A percentile compares a stretch with the other conserved stretches of the same genome.
Evolutionary conservation across 2,329 filamentous ascomycete genomes (phyloP).

Genomic region (Pyricularia pennisetigena): DNA sequence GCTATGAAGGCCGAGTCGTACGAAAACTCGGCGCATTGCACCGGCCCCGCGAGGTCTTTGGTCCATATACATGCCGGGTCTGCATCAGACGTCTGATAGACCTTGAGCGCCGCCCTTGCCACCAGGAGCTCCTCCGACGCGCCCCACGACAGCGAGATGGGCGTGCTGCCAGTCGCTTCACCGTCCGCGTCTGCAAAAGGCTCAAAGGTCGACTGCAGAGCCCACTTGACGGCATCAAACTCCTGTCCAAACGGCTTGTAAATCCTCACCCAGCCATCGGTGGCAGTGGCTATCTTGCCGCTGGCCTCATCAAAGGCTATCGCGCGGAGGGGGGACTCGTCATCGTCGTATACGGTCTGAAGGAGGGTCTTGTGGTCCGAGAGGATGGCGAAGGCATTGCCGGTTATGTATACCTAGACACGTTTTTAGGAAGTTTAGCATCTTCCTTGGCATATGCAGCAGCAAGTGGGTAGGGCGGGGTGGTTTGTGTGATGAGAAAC

Average conservation of each 20-base stretch:
- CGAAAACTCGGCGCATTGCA: slow-evolving; percentile 68
- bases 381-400: slow-evolving; percentile 78
- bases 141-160: slow-evolving; percentile 69
- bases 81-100: slow-evolving; percentile 46
- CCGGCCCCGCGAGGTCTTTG: slow-evolving; percentile 60
- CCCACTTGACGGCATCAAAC: slow-evolving; percentile 52
- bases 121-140: slow-evolving; percentile 74
- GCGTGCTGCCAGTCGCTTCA: slow-evolving; percentile 25
- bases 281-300: slow-evolving; percentile 76
- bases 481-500: not conserved
- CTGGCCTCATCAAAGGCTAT: slow-evolving; percentile 72
- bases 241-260: slow-evolving; percentile 66
- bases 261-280: slow-evolving; percentile 56
- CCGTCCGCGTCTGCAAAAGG: slow-evolving; percentile 28
- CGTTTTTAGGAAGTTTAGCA: not conserved
- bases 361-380: slow-evolving; percentile 63
- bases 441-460: not conserved
- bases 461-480: not conserved
- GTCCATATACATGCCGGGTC: slow-evolving; percentile 58
- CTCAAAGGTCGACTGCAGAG: slow-evolving; percentile 51
- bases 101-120: slow-evolving; percentile 57
- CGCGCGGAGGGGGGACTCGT: slow-evolving; percentile 56
- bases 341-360: slow-evolving; percentile 86
- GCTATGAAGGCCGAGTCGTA: slow-evolving; percentile 84
- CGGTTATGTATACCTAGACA: slow-evolving; percentile 73